A percentile compares a stretch with the other conserved stretches of the same genome.
Evolutionary conservation across 495 filamentous ascomycete genomes (phyloP).

Genomic region (Lasiosphaeria hispida): DNA sequence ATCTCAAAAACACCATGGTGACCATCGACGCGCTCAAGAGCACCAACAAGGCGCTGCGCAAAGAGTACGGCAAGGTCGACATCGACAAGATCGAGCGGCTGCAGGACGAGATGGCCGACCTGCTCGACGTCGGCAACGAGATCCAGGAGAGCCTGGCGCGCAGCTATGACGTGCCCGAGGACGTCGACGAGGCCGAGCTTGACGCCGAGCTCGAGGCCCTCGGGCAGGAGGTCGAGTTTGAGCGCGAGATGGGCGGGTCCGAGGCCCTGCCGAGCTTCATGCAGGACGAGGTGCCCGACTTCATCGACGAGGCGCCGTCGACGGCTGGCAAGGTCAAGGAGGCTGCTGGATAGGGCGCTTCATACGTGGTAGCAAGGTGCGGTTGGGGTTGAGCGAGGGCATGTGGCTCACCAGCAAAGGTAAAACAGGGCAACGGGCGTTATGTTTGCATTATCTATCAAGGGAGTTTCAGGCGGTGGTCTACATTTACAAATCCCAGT

Average conservation of each 20-base stretch:
- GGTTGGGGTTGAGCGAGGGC: not conserved
- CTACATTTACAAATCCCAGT: no score
- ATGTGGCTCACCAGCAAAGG: not conserved
- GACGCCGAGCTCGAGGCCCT: slow-evolving; percentile 96
- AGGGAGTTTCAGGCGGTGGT: no score
- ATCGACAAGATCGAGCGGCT: slow-evolving; percentile 96
- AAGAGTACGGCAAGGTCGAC: slow-evolving; percentile 96
- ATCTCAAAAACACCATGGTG: slow-evolving; percentile 97
- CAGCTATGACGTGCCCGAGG: slow-evolving; percentile 93
- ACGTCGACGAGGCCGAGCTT: slow-evolving; percentile 95
- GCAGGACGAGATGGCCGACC: slow-evolving; percentile 98
- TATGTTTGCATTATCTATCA: no score
- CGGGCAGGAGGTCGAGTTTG: slow-evolving; percentile 83
- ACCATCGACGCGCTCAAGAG: slow-evolving; percentile 96
- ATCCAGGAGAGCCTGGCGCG: slow-evolving; percentile 94
- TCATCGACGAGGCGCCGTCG: slow-evolving; percentile 80
- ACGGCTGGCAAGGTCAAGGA: slow-evolving; percentile 72
- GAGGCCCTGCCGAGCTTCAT: slow-evolving; percentile 79
- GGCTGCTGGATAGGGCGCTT: slow-evolving; percentile 53
- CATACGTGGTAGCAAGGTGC: not conserved
- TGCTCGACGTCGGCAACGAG: slow-evolving; percentile 97
- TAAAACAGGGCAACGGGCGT: no score
- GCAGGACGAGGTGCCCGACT: slow-evolving; percentile 78
- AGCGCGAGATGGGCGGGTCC: slow-evolving; percentile 53
- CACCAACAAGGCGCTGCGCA: slow-evolving; percentile 87